A percentile compares a stretch with the other conserved stretches of the same genome.
Evolutionary conservation across 1,139 yeast genomes (phyloP).

Genomic region (Kodamaea alishanica): DNA sequence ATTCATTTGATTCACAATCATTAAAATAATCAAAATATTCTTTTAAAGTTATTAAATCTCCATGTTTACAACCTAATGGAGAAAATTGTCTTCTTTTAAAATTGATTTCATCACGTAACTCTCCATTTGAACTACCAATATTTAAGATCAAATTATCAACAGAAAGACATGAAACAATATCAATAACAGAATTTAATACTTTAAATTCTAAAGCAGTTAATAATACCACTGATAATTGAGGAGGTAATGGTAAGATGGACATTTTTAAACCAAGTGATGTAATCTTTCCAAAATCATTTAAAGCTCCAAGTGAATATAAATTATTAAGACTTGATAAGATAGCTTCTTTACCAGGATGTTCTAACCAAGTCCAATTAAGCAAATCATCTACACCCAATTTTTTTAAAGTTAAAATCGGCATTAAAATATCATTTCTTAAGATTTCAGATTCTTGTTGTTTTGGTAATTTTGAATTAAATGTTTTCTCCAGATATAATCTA

Average conservation of each 20-base stretch:
- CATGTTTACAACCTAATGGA: conserved; percentile 65
- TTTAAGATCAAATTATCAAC: conserved; percentile 84
- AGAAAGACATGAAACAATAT: conserved; percentile 87
- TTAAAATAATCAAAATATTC: conserved; percentile 67
- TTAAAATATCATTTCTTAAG: conserved; percentile 76
- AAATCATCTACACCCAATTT: conserved; percentile 81
- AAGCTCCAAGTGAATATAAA: conserved; percentile 73
- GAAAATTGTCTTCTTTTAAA: conserved; percentile 59
- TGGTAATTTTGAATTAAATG: conserved; percentile 54
- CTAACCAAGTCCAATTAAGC: conserved; percentile 87
- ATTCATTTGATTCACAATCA: conserved; percentile 49
- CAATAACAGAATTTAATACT: conserved; percentile 66
- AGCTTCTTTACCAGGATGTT: conserved; percentile 80
- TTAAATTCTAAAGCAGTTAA: conserved; percentile 61
- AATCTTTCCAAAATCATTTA: conserved; percentile 70
- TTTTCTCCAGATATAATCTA: conserved; percentile 73
- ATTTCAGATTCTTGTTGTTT: conserved; percentile 91
- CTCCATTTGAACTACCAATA: conserved; percentile 60
- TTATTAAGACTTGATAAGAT: conserved; percentile 74
- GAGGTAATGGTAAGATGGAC: conserved; percentile 87
- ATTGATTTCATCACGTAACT: conserved; percentile 76
- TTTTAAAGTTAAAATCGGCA: conserved; percentile 81
- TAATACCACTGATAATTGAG: conserved; percentile 86
- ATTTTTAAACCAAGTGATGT: conserved; percentile 76
- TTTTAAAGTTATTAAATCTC: conserved; percentile 81